Percentiles rank a stretch among this genome's conserved stretches.
These are phyloP conservation scores for Chionographis japonica DNA, from an alignment of 106 monocot species.

Conservation along the genomic window DNA sequence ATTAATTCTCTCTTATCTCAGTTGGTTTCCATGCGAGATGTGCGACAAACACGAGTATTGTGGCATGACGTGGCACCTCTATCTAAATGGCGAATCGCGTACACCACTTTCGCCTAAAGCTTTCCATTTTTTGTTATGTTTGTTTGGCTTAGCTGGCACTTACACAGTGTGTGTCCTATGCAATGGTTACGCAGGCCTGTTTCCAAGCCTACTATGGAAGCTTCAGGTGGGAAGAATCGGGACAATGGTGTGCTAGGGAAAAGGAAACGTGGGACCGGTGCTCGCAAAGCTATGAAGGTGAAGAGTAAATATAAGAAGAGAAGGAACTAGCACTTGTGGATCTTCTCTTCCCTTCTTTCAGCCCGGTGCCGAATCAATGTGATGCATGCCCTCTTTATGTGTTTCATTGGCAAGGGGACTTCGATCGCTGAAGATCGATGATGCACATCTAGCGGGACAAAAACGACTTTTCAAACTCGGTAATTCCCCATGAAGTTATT, in stretches of 20 bases:
- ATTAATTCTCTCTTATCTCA: neutral
- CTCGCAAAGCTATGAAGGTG: neutral
- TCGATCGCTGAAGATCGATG: too few relatives aligned
- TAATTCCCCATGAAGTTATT: too few relatives aligned
- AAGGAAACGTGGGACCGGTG: constrained; percentile 6
- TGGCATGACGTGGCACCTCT: constrained; percentile 11
- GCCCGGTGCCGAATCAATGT: too few relatives aligned
- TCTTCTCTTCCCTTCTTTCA: too few relatives aligned
- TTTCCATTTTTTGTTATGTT: neutral
- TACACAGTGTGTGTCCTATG: neutral
- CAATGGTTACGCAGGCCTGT: constrained; percentile 8
- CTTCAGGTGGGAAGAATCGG: neutral
- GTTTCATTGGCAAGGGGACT: too few relatives aligned
- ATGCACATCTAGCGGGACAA: too few relatives aligned
- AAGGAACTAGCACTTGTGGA: too few relatives aligned
- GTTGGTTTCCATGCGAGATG: constrained; percentile 11
- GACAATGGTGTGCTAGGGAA: constrained; percentile 12
- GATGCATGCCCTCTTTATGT: too few relatives aligned
- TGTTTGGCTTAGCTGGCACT: neutral
- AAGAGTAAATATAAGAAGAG: neutral
- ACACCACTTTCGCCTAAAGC: neutral
- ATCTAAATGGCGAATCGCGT: neutral
- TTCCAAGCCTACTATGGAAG: neutral
- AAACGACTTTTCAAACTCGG: too few relatives aligned
- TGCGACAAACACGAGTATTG: constrained; percentile 3